Evolutionary conservation across 2,329 filamentous ascomycete genomes (phyloP).

Genomic region (Grosmannia clavigera): DNA sequence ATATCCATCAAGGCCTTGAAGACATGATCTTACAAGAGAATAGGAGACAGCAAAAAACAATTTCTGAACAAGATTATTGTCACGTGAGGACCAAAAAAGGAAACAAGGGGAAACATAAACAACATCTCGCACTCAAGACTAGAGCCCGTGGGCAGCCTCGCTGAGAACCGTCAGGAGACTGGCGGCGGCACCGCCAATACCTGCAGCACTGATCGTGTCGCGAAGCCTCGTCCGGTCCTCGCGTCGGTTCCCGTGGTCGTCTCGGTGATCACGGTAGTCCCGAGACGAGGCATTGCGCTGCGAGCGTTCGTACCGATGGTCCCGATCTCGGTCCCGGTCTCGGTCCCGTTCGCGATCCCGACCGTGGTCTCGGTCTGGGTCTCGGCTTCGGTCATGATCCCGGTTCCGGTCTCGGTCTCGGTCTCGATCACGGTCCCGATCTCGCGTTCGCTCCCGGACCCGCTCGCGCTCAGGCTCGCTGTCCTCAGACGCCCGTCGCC

Average conservation of each 20-base stretch:
- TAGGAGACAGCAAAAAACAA: not conserved
- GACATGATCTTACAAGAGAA: not conserved
- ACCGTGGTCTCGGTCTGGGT: not conserved
- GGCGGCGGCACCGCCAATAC: slow-evolving; percentile 48
- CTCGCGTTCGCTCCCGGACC: slow-evolving; percentile 30
- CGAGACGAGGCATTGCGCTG: not conserved
- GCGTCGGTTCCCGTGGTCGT: slow-evolving; percentile 2
- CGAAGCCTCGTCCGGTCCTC: slow-evolving; percentile 26
- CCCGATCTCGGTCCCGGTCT: slow-evolving; percentile 16
- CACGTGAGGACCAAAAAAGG: not conserved
- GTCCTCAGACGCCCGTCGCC: slow-evolving; percentile 12
- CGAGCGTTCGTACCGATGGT: not conserved
- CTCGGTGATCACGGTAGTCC: slow-evolving; percentile 1
- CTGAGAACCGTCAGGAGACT: slow-evolving; percentile 45
- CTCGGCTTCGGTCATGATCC: slow-evolving; percentile 1
- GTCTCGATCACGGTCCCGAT: slow-evolving; percentile 16
- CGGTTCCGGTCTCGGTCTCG: not conserved
- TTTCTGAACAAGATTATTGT: not conserved
- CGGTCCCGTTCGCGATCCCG: slow-evolving; percentile 23
- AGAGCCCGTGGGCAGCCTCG: slow-evolving; percentile 35
- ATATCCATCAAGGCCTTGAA: too few species aligned
- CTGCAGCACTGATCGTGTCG: slow-evolving; percentile 43
- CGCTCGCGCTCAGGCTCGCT: slow-evolving; percentile 22
- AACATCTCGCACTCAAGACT: not conserved
- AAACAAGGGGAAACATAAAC: not conserved